Percentiles rank a stretch among this genome's conserved stretches.
Conservation (phyloP, 148 eudicot species). For the Silene latifolia region DNA sequence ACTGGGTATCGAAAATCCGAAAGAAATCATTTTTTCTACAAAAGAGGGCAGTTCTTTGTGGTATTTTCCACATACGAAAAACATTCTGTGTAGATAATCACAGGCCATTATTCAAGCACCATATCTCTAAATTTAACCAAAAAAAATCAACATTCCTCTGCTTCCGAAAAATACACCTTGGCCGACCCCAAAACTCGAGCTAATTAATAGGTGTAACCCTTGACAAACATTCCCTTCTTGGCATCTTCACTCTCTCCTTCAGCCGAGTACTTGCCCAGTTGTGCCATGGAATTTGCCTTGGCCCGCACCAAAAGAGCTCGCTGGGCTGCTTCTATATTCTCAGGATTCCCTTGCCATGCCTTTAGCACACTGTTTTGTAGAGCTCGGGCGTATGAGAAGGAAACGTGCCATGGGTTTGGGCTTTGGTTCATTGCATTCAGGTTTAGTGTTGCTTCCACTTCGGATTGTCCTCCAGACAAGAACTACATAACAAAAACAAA, state of each 20-base stretch:
- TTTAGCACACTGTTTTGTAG: slow-evolving; percentile 84
- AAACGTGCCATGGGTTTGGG: slow-evolving; percentile 98
- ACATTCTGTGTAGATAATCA: background rate
- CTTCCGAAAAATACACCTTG: background rate
- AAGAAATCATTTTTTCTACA: background rate
- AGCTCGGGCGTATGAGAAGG: slow-evolving; percentile 95
- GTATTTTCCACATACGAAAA: background rate
- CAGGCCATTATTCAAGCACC: slow-evolving; percentile 4
- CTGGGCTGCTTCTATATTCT: slow-evolving; percentile 75
- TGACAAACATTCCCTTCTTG: slow-evolving; percentile 86
- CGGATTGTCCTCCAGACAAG: slow-evolving; percentile 97
- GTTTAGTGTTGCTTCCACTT: slow-evolving; percentile 83
- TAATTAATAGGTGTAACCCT: slow-evolving; percentile 80
- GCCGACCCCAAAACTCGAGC: background rate
- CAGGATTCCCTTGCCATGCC: slow-evolving; percentile 89
- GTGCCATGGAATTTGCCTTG: slow-evolving; percentile 89
- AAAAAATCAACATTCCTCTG: background rate
- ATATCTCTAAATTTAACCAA: background rate
- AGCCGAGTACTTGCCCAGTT: slow-evolving; percentile 79
- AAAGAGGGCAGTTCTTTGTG: background rate
- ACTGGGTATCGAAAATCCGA: too few species aligned
- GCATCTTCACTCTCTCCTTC: slow-evolving; percentile 84
- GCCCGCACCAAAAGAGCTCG: slow-evolving; percentile 75
- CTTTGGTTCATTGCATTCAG: slow-evolving; percentile 93
- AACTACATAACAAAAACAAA: slow-evolving; percentile 36